Conservation (phyloP, 352 stramenopile genomes). For the Pythium pyrilobum region DNA sequence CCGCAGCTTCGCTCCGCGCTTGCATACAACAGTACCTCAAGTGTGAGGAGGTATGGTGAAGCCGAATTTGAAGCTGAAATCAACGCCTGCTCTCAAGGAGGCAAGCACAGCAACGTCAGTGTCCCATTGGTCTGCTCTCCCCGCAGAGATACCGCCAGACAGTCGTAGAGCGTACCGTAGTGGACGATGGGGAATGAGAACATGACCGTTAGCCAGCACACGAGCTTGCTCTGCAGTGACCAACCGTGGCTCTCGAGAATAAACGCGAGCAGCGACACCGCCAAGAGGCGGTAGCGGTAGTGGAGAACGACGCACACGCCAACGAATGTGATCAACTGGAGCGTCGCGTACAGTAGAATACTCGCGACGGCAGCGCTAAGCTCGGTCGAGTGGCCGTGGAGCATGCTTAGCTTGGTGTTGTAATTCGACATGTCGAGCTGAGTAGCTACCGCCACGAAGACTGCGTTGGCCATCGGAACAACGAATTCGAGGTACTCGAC, state of each 20-base stretch:
- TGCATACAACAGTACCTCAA: too few relatives aligned
- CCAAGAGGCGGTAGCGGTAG: not conserved
- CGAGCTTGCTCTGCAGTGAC: constrained; percentile 8
- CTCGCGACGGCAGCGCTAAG: not conserved
- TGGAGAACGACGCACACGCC: constrained; percentile 1
- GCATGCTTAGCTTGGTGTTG: not conserved
- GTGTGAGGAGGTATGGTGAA: too few relatives aligned
- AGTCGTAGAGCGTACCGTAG: constrained; percentile 10
- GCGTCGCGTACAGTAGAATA: constrained; percentile 2
- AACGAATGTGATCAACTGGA: not conserved
- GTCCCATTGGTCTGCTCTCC: too few relatives aligned
- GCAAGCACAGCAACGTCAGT: too few relatives aligned
- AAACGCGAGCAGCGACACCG: constrained; percentile 5
- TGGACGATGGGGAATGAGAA: constrained; percentile 12
- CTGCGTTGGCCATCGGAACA: not conserved
- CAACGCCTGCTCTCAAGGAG: too few relatives aligned
- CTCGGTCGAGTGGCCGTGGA: not conserved
- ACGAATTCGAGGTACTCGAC: constrained; percentile 15
- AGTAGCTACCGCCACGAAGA: not conserved
- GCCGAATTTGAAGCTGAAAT: too few relatives aligned
- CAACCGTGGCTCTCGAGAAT: constrained; percentile 3
- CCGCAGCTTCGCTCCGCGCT: too few relatives aligned
- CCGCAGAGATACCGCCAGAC: too few relatives aligned
- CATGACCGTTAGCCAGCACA: constrained; percentile 11
- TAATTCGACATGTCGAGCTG: constrained; percentile 1